phyloP scores from a whole-genome alignment of 2,329 filamentous ascomycete species.

The Trichoderma sp. region DNA sequence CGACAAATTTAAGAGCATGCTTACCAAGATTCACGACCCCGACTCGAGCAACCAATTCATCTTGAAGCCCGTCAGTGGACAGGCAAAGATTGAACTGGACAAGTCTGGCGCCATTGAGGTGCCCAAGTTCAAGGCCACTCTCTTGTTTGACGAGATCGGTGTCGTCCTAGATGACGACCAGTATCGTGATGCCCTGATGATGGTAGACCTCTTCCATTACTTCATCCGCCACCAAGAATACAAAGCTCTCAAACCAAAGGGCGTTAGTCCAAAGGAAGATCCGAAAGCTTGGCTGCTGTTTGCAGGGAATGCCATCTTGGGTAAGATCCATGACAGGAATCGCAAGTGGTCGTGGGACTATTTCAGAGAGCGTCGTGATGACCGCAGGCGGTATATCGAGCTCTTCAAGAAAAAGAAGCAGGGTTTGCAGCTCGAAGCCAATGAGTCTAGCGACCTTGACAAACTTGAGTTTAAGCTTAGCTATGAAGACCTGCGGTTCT shows the following conservation, averaged over 20 bases:
- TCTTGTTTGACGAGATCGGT: conserved; percentile 96
- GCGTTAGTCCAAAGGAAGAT: conserved; percentile 78
- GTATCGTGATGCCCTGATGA: conserved; percentile 96
- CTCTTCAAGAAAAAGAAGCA: conserved; percentile 94
- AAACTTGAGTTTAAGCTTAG: conserved; percentile 81
- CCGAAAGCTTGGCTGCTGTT: conserved; percentile 91
- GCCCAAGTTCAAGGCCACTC: conserved; percentile 84
- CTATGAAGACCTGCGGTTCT: conserved; percentile 97
- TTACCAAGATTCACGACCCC: conserved; percentile 67
- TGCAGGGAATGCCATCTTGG: conserved; percentile 82
- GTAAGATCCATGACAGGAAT: conserved; percentile 94
- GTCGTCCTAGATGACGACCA: conserved; percentile 97
- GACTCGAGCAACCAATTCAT: conserved; percentile 80
- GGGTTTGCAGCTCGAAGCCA: conserved; percentile 66
- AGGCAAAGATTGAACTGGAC: conserved; percentile 91
- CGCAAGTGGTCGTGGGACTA: conserved; percentile 94
- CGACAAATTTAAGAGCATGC: conserved; percentile 73
- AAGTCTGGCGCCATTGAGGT: conserved; percentile 80
- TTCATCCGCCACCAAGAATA: conserved; percentile 98
- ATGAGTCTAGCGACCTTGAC: conserved; percentile 72
- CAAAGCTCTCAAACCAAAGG: conserved; percentile 86
- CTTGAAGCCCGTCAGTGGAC: conserved; percentile 90
- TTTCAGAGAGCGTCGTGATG: conserved; percentile 88
- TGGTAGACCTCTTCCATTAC: conserved; percentile 97
- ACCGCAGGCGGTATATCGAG: conserved; percentile 84